Evolutionary conservation across 768 basidiomycete genomes (phyloP).

Genomic region (Lentinus brumalis): DNA sequence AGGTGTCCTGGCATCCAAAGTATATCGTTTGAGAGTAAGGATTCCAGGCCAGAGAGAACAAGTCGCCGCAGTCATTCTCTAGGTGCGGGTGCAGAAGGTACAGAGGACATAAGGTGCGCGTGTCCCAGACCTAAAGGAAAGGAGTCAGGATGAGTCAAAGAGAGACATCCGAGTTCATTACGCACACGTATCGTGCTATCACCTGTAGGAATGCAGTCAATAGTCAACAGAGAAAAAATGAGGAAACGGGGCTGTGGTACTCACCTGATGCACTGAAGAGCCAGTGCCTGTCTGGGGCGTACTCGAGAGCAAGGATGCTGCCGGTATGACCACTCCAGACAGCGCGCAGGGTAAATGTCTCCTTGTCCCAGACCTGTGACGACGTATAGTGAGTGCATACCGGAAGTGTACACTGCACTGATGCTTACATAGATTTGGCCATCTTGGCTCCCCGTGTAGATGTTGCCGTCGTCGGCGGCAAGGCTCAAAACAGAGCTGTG

Average conservation of each 20-base stretch:
- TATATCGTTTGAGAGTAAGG: conserved; percentile 69
- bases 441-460: conserved; percentile 83
- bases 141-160: conserved; percentile 3
- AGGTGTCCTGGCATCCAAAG: conserved; percentile 91
- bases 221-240: background rate
- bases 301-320: conserved; percentile 78
- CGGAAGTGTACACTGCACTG: background rate
- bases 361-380: conserved; percentile 82
- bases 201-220: conserved; percentile 44
- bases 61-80: conserved; percentile 82
- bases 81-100: conserved; percentile 78
- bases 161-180: conserved; percentile 10
- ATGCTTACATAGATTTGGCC: conserved; percentile 71
- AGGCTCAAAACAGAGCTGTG: conserved; percentile 73
- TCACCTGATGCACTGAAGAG: conserved; percentile 87
- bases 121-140: conserved; percentile 76
- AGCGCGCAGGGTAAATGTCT: conserved; percentile 64
- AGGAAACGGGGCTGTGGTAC: background rate
- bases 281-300: conserved; percentile 78
- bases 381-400: background rate
- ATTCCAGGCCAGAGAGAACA: conserved; percentile 85
- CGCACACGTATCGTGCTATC: conserved; percentile 86
- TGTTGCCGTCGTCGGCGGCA: conserved; percentile 68
- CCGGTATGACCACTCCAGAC: conserved; percentile 81
- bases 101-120: conserved; percentile 61